These are phyloP conservation scores for Lycium ferocissimum DNA, from an alignment of 257 asterid species.

Conservation along the genomic window DNA sequence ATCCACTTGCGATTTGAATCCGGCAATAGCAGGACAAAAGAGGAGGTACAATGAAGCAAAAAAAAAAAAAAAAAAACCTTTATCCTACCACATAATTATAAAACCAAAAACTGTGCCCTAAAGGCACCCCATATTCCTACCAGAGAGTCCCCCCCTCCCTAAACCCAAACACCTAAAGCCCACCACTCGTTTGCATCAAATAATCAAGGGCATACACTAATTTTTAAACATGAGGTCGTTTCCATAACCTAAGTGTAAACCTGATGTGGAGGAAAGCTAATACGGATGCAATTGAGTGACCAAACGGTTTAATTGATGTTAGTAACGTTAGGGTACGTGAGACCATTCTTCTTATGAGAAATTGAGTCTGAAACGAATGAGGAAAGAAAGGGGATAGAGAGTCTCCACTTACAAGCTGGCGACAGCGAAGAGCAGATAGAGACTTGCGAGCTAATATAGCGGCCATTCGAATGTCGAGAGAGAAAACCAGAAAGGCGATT, in stretches of 20 bases:
- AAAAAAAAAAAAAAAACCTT: neutral
- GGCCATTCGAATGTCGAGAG: slow-evolving; percentile 52
- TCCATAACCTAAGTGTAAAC: neutral
- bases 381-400: neutral
- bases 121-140: neutral
- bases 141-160: neutral
- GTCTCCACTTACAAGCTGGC: slow-evolving; percentile 62
- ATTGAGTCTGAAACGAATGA: neutral
- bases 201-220: neutral
- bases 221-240: neutral
- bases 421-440: slow-evolving; percentile 66
- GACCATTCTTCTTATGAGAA: neutral
- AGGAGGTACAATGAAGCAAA: neutral
- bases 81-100: neutral
- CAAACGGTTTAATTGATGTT: neutral
- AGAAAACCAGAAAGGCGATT: neutral
- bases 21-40: neutral
- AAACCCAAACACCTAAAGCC: neutral
- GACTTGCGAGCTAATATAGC: slow-evolving; percentile 81
- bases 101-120: neutral
- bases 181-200: neutral
- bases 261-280: neutral
- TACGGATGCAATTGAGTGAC: neutral
- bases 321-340: slow-evolving; percentile 1
- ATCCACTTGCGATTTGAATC: neutral